phyloP scores from a whole-genome alignment of 306 rosid species.

The Vachellia collinsii region DNA sequence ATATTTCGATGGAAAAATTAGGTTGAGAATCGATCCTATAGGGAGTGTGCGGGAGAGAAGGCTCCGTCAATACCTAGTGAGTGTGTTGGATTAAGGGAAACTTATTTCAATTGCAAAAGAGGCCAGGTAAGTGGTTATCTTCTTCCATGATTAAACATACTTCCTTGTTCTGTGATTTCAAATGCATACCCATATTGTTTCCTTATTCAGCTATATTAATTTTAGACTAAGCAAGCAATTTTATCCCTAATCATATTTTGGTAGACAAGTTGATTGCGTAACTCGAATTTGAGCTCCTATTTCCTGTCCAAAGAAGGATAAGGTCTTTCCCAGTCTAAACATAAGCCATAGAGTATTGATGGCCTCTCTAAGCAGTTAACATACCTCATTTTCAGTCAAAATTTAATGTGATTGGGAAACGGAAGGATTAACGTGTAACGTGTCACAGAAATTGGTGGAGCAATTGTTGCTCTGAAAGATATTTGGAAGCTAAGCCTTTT shows the following conservation, averaged over 20 bases:
- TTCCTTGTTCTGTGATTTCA: conserved; percentile 30
- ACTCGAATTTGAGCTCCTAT: background rate
- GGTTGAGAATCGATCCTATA: conserved; percentile 74
- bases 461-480: background rate
- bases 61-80: conserved; percentile 84
- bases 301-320: background rate
- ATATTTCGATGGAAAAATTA: conserved; percentile 34
- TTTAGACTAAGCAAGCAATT: background rate
- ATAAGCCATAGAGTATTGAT: background rate
- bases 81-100: conserved; percentile 91
- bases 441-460: background rate
- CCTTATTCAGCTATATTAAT: background rate
- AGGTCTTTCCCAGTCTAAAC: background rate
- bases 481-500: background rate
- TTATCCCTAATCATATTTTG: background rate
- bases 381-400: background rate
- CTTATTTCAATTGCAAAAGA: conserved; percentile 96
- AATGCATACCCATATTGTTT: conserved; percentile 2
- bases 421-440: background rate
- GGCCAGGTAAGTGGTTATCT: conserved; percentile 68
- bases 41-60: conserved; percentile 90
- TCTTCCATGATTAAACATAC: conserved; percentile 23
- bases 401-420: background rate
- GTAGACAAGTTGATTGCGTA: background rate
- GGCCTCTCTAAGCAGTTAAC: background rate